Evolutionary conservation across 1,139 yeast genomes (phyloP).

Genomic region (Lodderomyces beijingensis): DNA sequence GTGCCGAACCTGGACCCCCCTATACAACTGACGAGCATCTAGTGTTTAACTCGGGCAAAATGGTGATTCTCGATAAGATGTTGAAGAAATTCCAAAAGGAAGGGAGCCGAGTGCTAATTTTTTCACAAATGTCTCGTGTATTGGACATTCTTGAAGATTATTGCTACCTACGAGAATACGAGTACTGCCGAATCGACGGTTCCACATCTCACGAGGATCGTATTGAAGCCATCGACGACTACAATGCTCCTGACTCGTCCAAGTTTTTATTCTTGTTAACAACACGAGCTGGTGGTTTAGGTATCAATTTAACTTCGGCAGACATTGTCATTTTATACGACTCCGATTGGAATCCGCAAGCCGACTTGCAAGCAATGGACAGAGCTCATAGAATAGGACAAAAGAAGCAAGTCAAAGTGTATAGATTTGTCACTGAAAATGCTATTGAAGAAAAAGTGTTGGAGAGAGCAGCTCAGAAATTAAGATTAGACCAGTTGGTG

Average conservation of each 20-base stretch:
- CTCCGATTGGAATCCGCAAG: slow-evolving; percentile 99
- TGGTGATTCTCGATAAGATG: slow-evolving; percentile 83
- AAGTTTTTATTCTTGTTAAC: slow-evolving; percentile 85
- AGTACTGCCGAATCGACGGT: slow-evolving; percentile 93
- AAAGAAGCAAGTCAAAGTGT: slow-evolving; percentile 91
- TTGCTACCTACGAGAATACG: slow-evolving; percentile 75
- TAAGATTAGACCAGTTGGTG: slow-evolving; percentile 88
- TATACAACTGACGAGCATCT: slow-evolving; percentile 94
- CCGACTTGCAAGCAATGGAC: slow-evolving; percentile 98
- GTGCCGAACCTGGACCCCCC: slow-evolving; percentile 99
- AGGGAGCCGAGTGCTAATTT: slow-evolving; percentile 87
- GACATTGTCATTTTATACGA: slow-evolving; percentile 87
- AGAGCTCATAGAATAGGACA: slow-evolving; percentile 98
- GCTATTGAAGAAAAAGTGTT: slow-evolving; percentile 95
- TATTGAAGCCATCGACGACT: slow-evolving; percentile 87
- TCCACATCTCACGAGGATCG: slow-evolving; percentile 93
- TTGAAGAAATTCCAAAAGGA: slow-evolving; percentile 65
- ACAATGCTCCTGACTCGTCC: slow-evolving; percentile 74
- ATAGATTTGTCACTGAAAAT: slow-evolving; percentile 87
- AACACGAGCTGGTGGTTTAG: slow-evolving; percentile 98
- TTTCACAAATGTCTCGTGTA: slow-evolving; percentile 92
- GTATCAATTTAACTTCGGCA: slow-evolving; percentile 90
- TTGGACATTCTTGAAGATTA: slow-evolving; percentile 92
- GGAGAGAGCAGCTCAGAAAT: slow-evolving; percentile 93
- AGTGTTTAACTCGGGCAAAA: slow-evolving; percentile 81